A percentile compares a stretch with the other conserved stretches of the same genome.
Evolutionary conservation across 805 yeast genomes (phyloP).

Genomic region (Metschnikowia dekortorum): DNA sequence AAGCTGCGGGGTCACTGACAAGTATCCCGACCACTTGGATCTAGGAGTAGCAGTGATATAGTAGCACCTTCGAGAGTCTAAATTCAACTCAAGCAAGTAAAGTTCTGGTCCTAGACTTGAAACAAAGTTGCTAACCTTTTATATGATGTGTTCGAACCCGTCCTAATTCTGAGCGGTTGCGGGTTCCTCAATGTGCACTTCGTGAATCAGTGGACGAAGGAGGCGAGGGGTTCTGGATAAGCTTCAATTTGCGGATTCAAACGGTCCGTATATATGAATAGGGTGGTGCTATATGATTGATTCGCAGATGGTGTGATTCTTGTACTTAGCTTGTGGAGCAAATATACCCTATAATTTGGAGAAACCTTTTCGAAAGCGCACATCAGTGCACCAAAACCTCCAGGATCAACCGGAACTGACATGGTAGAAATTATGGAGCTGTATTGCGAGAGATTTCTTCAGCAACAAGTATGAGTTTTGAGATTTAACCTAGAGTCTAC

Average conservation of each 20-base stretch:
- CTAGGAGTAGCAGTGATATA: neutral
- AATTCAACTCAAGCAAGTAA: neutral
- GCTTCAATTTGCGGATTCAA: neutral
- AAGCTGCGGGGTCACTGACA: neutral
- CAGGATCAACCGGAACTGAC: neutral
- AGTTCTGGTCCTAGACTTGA: neutral
- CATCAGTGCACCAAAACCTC: conserved; percentile 13
- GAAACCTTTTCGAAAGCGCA: conserved; percentile 14
- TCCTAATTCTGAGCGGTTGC: neutral
- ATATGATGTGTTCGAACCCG: neutral
- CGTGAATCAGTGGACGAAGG: conserved; percentile 4
- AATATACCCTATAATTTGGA: conserved; percentile 9
- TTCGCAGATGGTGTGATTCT: conserved; percentile 9
- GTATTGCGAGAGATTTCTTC: too few relatives aligned
- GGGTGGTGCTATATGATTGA: conserved; percentile 4
- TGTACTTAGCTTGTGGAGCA: conserved; percentile 7
- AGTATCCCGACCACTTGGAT: neutral
- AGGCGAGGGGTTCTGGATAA: conserved; percentile 1
- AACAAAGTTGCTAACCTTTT: neutral
- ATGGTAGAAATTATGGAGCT: neutral
- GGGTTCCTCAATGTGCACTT: conserved; percentile 5
- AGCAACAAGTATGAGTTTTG: too few relatives aligned
- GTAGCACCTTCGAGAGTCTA: neutral
- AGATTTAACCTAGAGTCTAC: neutral
- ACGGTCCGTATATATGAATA: neutral